phyloP scores from a whole-genome alignment of 768 basidiomycete species.

The Suillus subaureus region DNA sequence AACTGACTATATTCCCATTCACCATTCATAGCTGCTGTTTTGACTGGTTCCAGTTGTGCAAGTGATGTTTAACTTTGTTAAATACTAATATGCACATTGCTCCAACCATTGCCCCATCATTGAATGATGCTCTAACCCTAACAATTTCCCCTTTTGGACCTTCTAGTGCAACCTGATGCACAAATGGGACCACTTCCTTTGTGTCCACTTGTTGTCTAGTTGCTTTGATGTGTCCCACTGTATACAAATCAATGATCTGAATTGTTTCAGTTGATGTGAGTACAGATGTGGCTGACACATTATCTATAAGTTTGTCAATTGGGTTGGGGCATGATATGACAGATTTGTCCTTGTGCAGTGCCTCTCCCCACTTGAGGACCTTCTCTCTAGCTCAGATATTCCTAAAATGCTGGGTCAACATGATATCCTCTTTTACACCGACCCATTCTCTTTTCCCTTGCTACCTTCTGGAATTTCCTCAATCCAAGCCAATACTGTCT shows the following conservation, averaged over 20 bases:
- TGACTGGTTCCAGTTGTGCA: constrained; percentile 20
- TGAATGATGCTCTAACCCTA: constrained; percentile 19
- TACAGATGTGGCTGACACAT: no score
- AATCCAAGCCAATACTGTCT: background rate
- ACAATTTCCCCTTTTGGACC: constrained; percentile 19
- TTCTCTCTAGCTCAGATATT: background rate
- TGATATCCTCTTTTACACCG: background rate
- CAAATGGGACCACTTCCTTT: background rate
- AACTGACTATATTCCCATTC: constrained; percentile 21
- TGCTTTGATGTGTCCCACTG: background rate
- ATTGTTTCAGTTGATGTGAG: background rate
- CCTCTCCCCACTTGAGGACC: background rate
- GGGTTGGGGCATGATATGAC: no score
- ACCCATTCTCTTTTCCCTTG: background rate
- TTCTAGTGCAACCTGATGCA: background rate
- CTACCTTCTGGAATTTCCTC: background rate
- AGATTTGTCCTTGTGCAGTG: background rate
- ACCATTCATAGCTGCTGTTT: constrained; percentile 32
- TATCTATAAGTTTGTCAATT: background rate
- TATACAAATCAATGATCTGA: background rate
- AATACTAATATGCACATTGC: constrained; percentile 24
- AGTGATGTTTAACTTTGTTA: background rate
- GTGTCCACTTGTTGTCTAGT: background rate
- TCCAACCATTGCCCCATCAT: constrained; percentile 35
- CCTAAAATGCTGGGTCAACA: background rate